Conservation (phyloP, 495 filamentous ascomycete species). For the Apiosordaria backusii region DNA sequence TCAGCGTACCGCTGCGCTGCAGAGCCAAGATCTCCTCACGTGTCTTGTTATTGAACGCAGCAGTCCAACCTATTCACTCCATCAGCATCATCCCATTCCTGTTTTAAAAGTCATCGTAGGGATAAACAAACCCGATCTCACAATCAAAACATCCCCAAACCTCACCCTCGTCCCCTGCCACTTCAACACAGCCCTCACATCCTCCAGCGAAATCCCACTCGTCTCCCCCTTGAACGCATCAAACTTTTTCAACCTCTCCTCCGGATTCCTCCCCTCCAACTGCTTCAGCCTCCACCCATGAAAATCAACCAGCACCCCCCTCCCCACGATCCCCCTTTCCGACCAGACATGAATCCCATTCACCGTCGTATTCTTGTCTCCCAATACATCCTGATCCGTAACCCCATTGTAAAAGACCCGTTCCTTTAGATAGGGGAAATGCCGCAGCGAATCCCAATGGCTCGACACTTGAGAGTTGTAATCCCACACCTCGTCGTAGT, state of each 20-base stretch:
- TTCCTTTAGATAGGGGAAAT: background rate
- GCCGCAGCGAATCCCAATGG: background rate
- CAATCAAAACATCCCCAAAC: slow-evolving; percentile 55
- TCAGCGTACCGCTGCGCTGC: slow-evolving; percentile 32
- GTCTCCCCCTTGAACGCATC: slow-evolving; percentile 38
- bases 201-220: slow-evolving; percentile 38
- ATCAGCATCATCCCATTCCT: no score
- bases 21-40: slow-evolving; percentile 33
- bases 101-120: background rate
- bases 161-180: slow-evolving; percentile 47
- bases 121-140: slow-evolving; percentile 40
- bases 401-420: background rate
- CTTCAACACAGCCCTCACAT: slow-evolving; percentile 46
- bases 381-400: background rate
- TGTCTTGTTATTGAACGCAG: slow-evolving; percentile 29
- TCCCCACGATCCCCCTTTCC: slow-evolving; percentile 54
- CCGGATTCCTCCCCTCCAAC: background rate
- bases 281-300: slow-evolving; percentile 45
- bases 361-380: background rate
- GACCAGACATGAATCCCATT: slow-evolving; percentile 31
- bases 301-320: slow-evolving; percentile 58
- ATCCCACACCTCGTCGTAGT: background rate
- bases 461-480: background rate
- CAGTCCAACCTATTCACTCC: slow-evolving; percentile 41
- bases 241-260: slow-evolving; percentile 22